Percentiles rank a stretch among this genome's conserved stretches.
Evolutionary conservation across 768 basidiomycete species (phyloP).

Genomic region (Xerocomus spinulosus): DNA sequence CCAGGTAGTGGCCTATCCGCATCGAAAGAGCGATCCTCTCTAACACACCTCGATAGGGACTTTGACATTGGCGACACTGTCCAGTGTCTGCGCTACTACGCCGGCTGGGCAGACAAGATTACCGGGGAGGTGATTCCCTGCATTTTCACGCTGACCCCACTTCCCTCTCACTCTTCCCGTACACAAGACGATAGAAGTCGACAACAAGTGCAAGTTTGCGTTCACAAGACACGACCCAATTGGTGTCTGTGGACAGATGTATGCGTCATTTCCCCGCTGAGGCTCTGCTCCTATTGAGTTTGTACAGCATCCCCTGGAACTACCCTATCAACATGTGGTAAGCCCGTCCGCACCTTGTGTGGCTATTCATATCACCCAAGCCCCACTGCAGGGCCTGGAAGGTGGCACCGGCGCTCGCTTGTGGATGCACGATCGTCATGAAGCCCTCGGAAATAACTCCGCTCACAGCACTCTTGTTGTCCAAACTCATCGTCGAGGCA

Average conservation of each 20-base stretch:
- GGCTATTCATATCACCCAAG: slow-evolving; percentile 1
- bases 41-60: slow-evolving; percentile 44
- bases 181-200: slow-evolving; percentile 67
- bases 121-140: slow-evolving; percentile 61
- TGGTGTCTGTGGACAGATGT: slow-evolving; percentile 95
- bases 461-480: slow-evolving; percentile 77
- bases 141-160: slow-evolving; percentile 1
- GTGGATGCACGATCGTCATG: slow-evolving; percentile 91
- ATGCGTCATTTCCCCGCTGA: slow-evolving; percentile 15
- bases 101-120: slow-evolving; percentile 95
- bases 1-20: slow-evolving; percentile 41
- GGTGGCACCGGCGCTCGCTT: slow-evolving; percentile 86
- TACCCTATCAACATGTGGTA: slow-evolving; percentile 87
- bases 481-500: slow-evolving; percentile 76
- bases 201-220: slow-evolving; percentile 74
- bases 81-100: slow-evolving; percentile 84
- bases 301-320: slow-evolving; percentile 81
- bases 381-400: slow-evolving; percentile 73
- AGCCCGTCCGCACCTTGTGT: slow-evolving; percentile 3
- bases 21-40: slow-evolving; percentile 7
- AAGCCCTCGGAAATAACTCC: slow-evolving; percentile 90
- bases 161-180: slow-evolving; percentile 4
- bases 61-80: slow-evolving; percentile 77
- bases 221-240: slow-evolving; percentile 88
- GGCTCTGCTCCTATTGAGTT: slow-evolving; percentile 4